phyloP scores from a whole-genome alignment of 805 yeast genomes.

The Naumovozyma castellii region DNA sequence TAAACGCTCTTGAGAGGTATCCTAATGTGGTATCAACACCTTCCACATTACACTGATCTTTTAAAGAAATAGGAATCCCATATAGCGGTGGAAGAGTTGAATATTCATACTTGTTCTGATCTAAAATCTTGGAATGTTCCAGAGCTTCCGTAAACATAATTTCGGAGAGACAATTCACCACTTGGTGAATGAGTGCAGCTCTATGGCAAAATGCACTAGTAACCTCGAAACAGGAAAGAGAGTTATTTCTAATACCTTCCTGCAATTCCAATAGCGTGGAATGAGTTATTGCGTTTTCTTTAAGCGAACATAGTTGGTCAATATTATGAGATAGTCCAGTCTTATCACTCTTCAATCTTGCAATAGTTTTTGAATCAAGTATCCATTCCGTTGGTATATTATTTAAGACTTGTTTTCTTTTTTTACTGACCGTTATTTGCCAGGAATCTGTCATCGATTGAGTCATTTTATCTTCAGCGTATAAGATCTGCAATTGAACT shows the following conservation, averaged over 20 bases:
- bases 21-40: constrained; percentile 20
- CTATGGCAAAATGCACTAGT: constrained; percentile 44
- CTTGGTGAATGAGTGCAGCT: constrained; percentile 47
- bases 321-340: constrained; percentile 9
- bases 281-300: constrained; percentile 13
- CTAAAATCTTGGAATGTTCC: constrained; percentile 42
- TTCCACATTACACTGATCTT: constrained; percentile 31
- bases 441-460: constrained; percentile 8
- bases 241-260: constrained; percentile 2
- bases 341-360: constrained; percentile 4
- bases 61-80: constrained; percentile 56
- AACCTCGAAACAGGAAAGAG: constrained; percentile 9
- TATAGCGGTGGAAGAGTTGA: constrained; percentile 49
- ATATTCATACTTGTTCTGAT: constrained; percentile 38
- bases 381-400: constrained; percentile 16
- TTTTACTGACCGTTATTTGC: constrained; percentile 9
- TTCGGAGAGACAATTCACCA: constrained; percentile 29
- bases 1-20: constrained; percentile 11
- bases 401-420: constrained; percentile 8
- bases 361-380: constrained; percentile 7
- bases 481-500: no score
- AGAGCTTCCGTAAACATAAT: constrained; percentile 48
- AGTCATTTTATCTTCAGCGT: no score
- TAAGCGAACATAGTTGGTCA: constrained; percentile 8
- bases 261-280: constrained; percentile 10